A percentile compares a stretch with the other conserved stretches of the same genome.
Evolutionary conservation across 2,329 filamentous ascomycete species (phyloP).

Genomic region (Capronia americana): DNA sequence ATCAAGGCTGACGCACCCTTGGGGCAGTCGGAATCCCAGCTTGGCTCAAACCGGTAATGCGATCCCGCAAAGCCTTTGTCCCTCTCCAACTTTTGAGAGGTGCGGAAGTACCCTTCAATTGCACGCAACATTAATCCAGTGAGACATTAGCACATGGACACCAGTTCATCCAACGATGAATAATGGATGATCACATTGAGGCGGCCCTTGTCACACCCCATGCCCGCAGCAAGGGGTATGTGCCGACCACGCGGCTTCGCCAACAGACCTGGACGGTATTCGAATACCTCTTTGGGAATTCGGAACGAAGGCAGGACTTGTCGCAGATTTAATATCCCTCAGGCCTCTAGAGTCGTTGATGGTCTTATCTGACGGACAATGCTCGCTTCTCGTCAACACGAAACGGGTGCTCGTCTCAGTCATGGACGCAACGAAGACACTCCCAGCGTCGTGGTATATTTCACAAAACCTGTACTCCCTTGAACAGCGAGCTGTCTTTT

Average conservation of each 20-base stretch:
- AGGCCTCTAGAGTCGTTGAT: neutral
- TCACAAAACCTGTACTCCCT: constrained; percentile 58
- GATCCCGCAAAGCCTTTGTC: constrained; percentile 27
- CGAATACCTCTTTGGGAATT: constrained; percentile 31
- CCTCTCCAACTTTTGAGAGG: constrained; percentile 3
- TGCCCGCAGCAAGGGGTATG: constrained; percentile 1
- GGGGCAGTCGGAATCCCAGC: constrained; percentile 19
- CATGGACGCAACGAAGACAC: constrained; percentile 44
- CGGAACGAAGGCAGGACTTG: constrained; percentile 4
- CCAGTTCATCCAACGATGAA: constrained; percentile 10
- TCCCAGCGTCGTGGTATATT: constrained; percentile 62
- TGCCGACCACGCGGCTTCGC: constrained; percentile 1
- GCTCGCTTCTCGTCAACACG: neutral
- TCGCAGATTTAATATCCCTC: constrained; percentile 1
- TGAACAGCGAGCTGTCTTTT: constrained; percentile 57
- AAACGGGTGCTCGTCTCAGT: neutral
- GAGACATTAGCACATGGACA: constrained; percentile 24
- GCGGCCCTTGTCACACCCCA: neutral
- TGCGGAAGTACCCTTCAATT: constrained; percentile 11
- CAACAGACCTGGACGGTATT: constrained; percentile 27
- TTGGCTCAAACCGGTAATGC: constrained; percentile 33
- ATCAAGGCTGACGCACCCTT: constrained; percentile 28
- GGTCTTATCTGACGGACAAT: neutral
- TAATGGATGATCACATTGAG: constrained; percentile 5
- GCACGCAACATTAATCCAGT: constrained; percentile 12